These are phyloP conservation scores for Sclerospora graminicola DNA, from an alignment of 352 stramenopile genomes.

Conservation along the genomic window DNA sequence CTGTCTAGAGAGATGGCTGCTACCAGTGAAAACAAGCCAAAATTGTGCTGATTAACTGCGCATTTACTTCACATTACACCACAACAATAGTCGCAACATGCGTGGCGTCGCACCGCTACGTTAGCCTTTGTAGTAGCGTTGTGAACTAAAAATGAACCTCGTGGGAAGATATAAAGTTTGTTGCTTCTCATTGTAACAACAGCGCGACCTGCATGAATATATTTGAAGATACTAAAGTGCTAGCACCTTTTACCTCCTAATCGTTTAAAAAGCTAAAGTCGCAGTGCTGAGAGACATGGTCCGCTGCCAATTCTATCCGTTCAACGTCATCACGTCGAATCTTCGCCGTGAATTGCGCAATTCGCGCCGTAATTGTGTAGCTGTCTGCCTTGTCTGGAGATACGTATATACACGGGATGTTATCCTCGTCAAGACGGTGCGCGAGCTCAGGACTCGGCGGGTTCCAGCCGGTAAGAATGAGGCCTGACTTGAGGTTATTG, in stretches of 20 bases:
- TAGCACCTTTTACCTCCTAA: slow-evolving; percentile 6
- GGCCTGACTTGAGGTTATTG: slow-evolving; percentile 54
- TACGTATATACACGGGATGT: slow-evolving; percentile 84
- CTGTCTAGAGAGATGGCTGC: too few relatives aligned
- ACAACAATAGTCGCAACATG: too few relatives aligned
- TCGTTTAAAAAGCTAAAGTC: slow-evolving; percentile 66
- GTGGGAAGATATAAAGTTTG: too few relatives aligned
- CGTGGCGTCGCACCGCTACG: too few relatives aligned
- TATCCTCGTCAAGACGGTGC: slow-evolving; percentile 60
- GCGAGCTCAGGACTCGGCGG: slow-evolving; percentile 56
- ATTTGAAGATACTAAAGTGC: background rate
- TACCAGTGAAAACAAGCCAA: too few relatives aligned
- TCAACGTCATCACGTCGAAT: slow-evolving; percentile 61
- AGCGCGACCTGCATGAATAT: too few relatives aligned
- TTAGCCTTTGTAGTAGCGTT: too few relatives aligned
- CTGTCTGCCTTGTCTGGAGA: slow-evolving; percentile 75
- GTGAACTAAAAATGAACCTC: too few relatives aligned
- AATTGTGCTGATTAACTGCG: too few relatives aligned
- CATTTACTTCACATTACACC: too few relatives aligned
- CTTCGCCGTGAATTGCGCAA: slow-evolving; percentile 78
- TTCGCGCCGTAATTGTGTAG: slow-evolving; percentile 76
- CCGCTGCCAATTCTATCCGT: slow-evolving; percentile 64
- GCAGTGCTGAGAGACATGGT: slow-evolving; percentile 75
- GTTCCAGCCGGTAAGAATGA: slow-evolving; percentile 82
- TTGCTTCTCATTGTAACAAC: too few relatives aligned